Conservation (phyloP, 495 filamentous ascomycete species). For the Talaromyces thailandensis region DNA sequence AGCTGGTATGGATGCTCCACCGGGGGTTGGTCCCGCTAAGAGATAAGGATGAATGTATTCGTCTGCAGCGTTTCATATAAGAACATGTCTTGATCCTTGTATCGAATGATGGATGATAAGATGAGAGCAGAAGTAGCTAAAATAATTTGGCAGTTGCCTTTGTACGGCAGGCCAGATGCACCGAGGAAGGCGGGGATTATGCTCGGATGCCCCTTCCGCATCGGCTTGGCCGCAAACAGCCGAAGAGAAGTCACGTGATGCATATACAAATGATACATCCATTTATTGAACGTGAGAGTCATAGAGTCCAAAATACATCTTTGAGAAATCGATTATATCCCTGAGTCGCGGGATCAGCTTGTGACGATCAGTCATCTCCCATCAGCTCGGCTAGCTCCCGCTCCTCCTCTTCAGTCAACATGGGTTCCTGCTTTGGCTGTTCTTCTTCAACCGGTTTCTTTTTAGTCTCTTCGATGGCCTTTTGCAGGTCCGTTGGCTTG, state of each 20-base stretch:
- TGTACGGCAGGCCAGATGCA: not conserved
- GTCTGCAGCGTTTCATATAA: not conserved
- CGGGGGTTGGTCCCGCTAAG: not conserved
- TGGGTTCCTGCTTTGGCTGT: constrained; percentile 26
- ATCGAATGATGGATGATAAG: not conserved
- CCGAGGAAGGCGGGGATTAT: not conserved
- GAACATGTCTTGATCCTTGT: not conserved
- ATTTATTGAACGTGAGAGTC: not conserved
- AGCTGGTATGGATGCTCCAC: not conserved
- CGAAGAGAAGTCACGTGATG: not conserved
- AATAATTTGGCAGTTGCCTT: not conserved
- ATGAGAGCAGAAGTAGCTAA: not conserved
- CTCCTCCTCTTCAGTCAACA: constrained; percentile 76
- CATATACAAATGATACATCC: not conserved
- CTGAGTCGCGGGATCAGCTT: not conserved
- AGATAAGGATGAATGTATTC: not conserved
- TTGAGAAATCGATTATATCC: constrained; percentile 15
- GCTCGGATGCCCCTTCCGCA: not conserved
- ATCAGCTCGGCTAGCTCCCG: constrained; percentile 80
- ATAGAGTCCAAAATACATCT: not conserved
- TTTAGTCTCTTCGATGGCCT: constrained; percentile 47
- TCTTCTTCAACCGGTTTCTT: constrained; percentile 42
- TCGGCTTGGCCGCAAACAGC: not conserved
- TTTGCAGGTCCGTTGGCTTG: constrained; percentile 51
- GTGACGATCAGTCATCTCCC: constrained; percentile 47